These are phyloP conservation scores for Zea luxurians DNA, from an alignment of 176 grass and related monocot species.

Conservation along the genomic window DNA sequence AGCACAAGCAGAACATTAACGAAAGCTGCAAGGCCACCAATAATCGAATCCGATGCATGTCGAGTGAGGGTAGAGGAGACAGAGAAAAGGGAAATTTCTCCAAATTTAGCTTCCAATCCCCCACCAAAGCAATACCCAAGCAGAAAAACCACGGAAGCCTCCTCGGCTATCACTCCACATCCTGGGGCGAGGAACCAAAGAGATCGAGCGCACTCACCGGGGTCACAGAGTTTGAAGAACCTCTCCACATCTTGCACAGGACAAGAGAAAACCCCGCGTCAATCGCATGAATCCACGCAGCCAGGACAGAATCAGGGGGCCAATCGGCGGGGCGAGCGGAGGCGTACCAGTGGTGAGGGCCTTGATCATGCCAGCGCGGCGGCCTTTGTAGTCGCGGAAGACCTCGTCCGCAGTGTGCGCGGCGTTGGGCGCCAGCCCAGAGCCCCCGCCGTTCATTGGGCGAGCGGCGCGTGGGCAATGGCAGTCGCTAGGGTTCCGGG, in stretches of 20 bases:
- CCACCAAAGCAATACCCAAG: slow-evolving; percentile 33
- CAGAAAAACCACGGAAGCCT: slow-evolving; percentile 7
- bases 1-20: slow-evolving; percentile 20
- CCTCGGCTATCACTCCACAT: slow-evolving; percentile 17
- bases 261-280: slow-evolving; percentile 11
- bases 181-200: slow-evolving; percentile 1
- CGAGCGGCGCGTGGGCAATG: slow-evolving; percentile 35
- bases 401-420: slow-evolving; percentile 82
- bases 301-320: background rate
- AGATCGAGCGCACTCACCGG: slow-evolving; percentile 66
- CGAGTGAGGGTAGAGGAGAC: background rate
- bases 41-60: slow-evolving; percentile 27
- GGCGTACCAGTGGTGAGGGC: slow-evolving; percentile 75
- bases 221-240: slow-evolving; percentile 92
- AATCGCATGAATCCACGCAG: slow-evolving; percentile 29
- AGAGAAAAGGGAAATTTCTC: slow-evolving; percentile 14
- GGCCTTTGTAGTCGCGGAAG: slow-evolving; percentile 78
- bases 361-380: slow-evolving; percentile 92
- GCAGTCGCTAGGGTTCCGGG: slow-evolving; percentile 29
- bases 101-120: slow-evolving; percentile 40
- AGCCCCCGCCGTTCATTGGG: slow-evolving; percentile 65
- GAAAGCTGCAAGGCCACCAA: slow-evolving; percentile 25
- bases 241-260: slow-evolving; percentile 83
- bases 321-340: slow-evolving; percentile 7
- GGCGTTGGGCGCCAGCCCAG: slow-evolving; percentile 34